Base-by-base conservation (phyloP, 2,329 filamentous ascomycete species). In the Amylocarpus encephaloides region DNA sequence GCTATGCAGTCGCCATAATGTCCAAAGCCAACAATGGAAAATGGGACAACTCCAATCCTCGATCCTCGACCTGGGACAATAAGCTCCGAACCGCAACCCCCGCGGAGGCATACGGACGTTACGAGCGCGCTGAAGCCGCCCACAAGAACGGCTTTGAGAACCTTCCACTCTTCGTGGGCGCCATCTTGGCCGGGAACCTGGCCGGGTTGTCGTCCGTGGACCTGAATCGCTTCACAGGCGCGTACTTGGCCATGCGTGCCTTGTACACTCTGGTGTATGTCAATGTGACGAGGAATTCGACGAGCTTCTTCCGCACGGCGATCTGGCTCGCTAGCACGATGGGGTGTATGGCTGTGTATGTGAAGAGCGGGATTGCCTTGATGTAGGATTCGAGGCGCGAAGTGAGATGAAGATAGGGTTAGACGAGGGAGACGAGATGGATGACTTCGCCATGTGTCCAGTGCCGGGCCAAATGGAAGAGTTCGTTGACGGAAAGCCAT, bases 141-240 rank as follows among this genome's bases (percentile, higher is more conserved):
- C 71, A 74, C 53, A 63, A 67, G 26, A 75, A 75, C 56, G 67
- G 68, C 26, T 64, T 74, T 53, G 72, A 76, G 62, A 73, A 70
- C 46, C 62, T 75, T 48, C 69, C 72, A 1, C 53, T 75, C 7
- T 75, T 73, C 52, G 59, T 70, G 9, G 65, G 70, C 1, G 69
- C 71, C 1, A 63, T 75, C 7, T 62, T 74, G 12, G 61, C 70
- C 5, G 71, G 70, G 0, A 67, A 73, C 39, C 55, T 73, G 46
- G 72, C 69, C 46, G 59, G 62, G 51, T 58, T 66, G 34, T 58
- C 62, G 10, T 49, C 35, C 13, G 43, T 29, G 16, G 50, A 41
- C 15, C 38, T 62, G 38, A 62, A 59, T 32, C 22, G 16, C 9
- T 54, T 56, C 18, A 54, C 47, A 5, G 43, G 19, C 26, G 13